Evolutionary conservation across 306 rosid genomes (phyloP).

Genomic region (Aeschynomene evenia): DNA sequence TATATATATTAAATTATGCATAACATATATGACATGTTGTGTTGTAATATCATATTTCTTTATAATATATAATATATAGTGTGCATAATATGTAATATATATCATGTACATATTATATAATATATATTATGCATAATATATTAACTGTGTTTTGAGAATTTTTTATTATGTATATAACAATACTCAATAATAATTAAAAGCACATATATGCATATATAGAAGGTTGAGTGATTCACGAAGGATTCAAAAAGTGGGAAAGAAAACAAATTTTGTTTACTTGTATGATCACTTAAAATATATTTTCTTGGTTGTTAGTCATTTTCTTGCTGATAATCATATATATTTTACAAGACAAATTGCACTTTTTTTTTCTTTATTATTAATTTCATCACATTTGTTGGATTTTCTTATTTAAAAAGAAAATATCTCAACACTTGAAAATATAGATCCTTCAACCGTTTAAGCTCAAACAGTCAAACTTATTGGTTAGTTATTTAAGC

Average conservation of each 20-base stretch:
- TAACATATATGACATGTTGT: too few relatives aligned
- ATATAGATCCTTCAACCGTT: neutral
- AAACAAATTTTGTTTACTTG: conserved; percentile 4
- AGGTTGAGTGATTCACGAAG: neutral
- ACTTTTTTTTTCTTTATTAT: neutral
- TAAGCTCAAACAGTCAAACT: neutral
- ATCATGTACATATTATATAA: too few relatives aligned
- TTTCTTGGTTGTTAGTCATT: neutral
- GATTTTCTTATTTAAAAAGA: neutral
- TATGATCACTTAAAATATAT: neutral
- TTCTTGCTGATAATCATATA: neutral
- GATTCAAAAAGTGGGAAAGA: conserved; percentile 12
- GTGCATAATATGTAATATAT: too few relatives aligned
- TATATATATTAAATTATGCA: too few relatives aligned
- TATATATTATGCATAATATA: too few relatives aligned
- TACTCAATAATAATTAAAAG: too few relatives aligned
- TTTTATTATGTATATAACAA: too few relatives aligned
- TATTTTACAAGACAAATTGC: neutral
- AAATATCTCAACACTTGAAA: neutral
- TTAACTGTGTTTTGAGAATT: too few relatives aligned
- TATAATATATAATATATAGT: too few relatives aligned
- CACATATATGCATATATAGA: too few relatives aligned
- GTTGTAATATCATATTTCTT: too few relatives aligned
- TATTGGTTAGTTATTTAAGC: neutral
- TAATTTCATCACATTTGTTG: neutral